Evolutionary conservation across 2,329 filamentous ascomycete species (phyloP).

Genomic region (Diplodia mutila): DNA sequence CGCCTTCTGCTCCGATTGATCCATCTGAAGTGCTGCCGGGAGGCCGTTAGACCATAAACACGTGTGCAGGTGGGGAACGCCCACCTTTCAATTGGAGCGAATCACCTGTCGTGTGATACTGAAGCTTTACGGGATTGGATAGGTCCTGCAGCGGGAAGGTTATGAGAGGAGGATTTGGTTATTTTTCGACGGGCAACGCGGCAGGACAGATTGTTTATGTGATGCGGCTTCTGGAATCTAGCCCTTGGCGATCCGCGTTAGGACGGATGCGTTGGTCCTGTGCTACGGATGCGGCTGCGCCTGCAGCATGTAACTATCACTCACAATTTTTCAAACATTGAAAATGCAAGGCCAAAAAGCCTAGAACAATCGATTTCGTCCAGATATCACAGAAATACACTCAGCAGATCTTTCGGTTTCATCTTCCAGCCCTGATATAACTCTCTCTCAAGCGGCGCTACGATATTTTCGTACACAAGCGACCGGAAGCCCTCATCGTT

Average conservation of each 20-base stretch:
- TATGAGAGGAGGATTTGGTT: neutral
- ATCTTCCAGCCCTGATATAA: constrained; percentile 1
- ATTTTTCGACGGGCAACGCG: neutral
- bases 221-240: neutral
- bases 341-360: neutral
- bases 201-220: neutral
- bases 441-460: constrained; percentile 15
- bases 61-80: neutral
- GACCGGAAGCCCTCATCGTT: constrained; percentile 1
- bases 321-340: neutral
- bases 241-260: neutral
- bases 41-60: neutral
- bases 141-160: neutral
- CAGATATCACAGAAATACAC: neutral
- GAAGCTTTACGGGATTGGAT: neutral
- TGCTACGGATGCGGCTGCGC: neutral
- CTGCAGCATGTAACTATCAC: neutral
- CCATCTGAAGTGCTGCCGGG: neutral
- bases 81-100: neutral
- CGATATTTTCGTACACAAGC: constrained; percentile 21
- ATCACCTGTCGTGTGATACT: neutral
- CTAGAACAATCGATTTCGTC: neutral
- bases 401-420: neutral
- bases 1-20: neutral
- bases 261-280: neutral